phyloP scores from a whole-genome alignment of 352 stramenopile genomes.

The Pythium vanterpoolii region DNA sequence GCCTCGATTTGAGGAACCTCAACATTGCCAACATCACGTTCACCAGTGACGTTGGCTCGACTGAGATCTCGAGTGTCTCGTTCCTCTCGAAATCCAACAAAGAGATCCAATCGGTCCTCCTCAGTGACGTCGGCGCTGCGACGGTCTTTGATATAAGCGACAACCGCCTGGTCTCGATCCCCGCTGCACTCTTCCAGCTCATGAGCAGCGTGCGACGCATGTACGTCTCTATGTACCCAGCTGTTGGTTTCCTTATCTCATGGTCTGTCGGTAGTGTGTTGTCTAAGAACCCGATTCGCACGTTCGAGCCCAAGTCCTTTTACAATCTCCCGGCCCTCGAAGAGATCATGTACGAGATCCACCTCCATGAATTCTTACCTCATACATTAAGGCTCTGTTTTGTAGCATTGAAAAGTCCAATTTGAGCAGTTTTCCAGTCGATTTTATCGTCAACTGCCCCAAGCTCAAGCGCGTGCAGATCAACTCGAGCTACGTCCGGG shows the following conservation, averaged over 20 bases:
- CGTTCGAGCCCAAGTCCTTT: constrained; percentile 47
- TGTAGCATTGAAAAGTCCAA: constrained; percentile 36
- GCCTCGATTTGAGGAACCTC: constrained; percentile 3
- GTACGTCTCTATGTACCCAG: not conserved
- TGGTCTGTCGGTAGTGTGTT: constrained; percentile 15
- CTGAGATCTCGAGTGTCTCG: constrained; percentile 4
- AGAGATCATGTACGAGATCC: constrained; percentile 34
- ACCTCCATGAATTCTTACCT: not conserved
- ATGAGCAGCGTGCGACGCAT: constrained; percentile 29
- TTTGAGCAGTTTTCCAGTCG: constrained; percentile 29
- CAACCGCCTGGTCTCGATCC: constrained; percentile 43
- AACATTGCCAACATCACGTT: constrained; percentile 16
- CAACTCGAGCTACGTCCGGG: constrained; percentile 35
- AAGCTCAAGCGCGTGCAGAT: constrained; percentile 36
- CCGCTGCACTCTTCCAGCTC: constrained; percentile 40
- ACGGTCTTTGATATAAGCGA: constrained; percentile 41
- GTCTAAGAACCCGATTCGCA: constrained; percentile 55
- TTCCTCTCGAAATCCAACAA: constrained; percentile 6
- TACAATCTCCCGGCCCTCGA: constrained; percentile 36
- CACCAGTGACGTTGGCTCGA: not conserved
- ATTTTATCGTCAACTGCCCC: constrained; percentile 37
- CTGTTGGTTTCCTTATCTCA: not conserved
- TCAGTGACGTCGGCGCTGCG: constrained; percentile 27
- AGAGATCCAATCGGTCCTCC: constrained; percentile 14
- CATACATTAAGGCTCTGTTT: not conserved